phyloP scores from a whole-genome alignment of 1,284 basidiomycete genomes.

The Leccinum subatratum region DNA sequence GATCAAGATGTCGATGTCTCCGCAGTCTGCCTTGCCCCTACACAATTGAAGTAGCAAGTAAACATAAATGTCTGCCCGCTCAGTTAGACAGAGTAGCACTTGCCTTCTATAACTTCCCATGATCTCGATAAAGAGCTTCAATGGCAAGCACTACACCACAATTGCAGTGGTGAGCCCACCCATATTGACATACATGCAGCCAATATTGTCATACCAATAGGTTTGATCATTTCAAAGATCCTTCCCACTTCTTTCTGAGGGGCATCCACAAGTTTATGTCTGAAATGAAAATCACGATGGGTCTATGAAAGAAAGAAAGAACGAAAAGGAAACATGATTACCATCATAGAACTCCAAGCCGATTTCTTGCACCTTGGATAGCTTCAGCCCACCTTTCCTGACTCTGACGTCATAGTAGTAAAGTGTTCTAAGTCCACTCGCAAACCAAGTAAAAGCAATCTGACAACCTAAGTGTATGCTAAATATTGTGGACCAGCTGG shows the following conservation, averaged over 20 bases:
- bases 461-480: conserved; percentile 42
- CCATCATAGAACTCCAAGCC: conserved; percentile 78
- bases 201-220: conserved; percentile 46
- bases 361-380: conserved; percentile 67
- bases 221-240: conserved; percentile 69
- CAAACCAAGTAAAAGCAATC: conserved; percentile 70
- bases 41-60: conserved; percentile 5
- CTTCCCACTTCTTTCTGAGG: conserved; percentile 68
- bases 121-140: conserved; percentile 72
- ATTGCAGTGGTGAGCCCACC: neutral
- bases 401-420: conserved; percentile 55
- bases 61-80: neutral
- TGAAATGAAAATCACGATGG: conserved; percentile 21
- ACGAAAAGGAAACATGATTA: conserved; percentile 23
- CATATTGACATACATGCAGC: neutral
- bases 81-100: conserved; percentile 5
- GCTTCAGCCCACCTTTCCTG: conserved; percentile 54
- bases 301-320: neutral
- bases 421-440: conserved; percentile 71
- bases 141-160: conserved; percentile 55
- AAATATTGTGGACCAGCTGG: neutral
- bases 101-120: conserved; percentile 88
- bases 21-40: conserved; percentile 73
- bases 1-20: conserved; percentile 87
- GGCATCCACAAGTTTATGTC: conserved; percentile 79